Conservation (phyloP, 768 basidiomycete species). For the Lactarius sp. region DNA sequence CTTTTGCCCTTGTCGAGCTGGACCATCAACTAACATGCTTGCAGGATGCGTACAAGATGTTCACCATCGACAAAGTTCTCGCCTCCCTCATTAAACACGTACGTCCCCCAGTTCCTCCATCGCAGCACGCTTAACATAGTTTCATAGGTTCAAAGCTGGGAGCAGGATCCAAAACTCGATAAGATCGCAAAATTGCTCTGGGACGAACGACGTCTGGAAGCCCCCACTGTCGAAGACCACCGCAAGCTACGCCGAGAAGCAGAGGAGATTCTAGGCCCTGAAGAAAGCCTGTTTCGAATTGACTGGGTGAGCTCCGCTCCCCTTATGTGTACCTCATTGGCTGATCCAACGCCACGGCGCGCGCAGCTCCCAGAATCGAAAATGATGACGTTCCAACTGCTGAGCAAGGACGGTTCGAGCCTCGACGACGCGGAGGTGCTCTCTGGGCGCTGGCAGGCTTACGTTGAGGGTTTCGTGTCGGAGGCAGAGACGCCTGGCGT, state of each 20-base stretch:
- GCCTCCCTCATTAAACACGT: conserved; percentile 89
- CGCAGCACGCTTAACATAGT: background rate
- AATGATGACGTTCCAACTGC: conserved; percentile 65
- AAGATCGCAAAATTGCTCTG: conserved; percentile 68
- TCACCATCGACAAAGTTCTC: conserved; percentile 91
- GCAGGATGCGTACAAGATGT: conserved; percentile 80
- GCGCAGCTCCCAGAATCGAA: conserved; percentile 61
- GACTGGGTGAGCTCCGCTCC: conserved; percentile 59
- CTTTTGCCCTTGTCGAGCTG: background rate
- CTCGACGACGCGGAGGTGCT: conserved; percentile 73
- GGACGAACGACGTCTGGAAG: conserved; percentile 54
- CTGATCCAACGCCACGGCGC: background rate
- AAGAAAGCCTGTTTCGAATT: conserved; percentile 74
- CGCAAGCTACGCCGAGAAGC: conserved; percentile 61
- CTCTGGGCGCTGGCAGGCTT: conserved; percentile 73
- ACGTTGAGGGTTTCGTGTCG: conserved; percentile 72
- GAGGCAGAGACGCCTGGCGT: conserved; percentile 54
- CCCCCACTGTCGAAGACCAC: conserved; percentile 66
- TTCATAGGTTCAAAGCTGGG: conserved; percentile 55
- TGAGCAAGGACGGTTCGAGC: conserved; percentile 74
- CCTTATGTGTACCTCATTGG: background rate
- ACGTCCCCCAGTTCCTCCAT: conserved; percentile 20
- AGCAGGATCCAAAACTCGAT: conserved; percentile 65
- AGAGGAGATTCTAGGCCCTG: conserved; percentile 66
- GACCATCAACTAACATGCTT: background rate